Evolutionary conservation across 768 basidiomycete species (phyloP).

Genomic region (Podaxis sp.): DNA sequence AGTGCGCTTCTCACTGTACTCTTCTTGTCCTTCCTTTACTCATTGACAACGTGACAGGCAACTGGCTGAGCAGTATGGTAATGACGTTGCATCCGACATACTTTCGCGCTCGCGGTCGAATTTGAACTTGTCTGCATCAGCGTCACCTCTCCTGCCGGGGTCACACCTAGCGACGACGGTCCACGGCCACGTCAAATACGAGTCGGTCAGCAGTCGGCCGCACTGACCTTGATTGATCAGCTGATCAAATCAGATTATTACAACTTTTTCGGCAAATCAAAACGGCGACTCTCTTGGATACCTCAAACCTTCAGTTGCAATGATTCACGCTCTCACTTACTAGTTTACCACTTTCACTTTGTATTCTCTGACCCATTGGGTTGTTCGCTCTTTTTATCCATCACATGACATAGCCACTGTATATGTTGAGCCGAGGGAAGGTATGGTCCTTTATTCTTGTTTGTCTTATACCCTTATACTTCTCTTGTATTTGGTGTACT

Average conservation of each 20-base stretch:
- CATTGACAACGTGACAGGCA: slow-evolving; percentile 37
- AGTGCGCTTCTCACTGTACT: slow-evolving; percentile 36
- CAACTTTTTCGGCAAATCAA: neutral
- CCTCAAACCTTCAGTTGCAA: neutral
- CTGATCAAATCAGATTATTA: neutral
- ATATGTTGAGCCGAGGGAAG: neutral
- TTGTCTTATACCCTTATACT: neutral
- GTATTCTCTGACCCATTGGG: neutral
- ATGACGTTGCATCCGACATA: slow-evolving; percentile 53
- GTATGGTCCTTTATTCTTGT: neutral
- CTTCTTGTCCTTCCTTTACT: neutral
- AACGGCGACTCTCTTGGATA: neutral
- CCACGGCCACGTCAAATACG: slow-evolving; percentile 3
- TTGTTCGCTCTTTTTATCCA: neutral
- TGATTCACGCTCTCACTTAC: neutral
- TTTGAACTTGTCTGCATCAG: slow-evolving; percentile 24
- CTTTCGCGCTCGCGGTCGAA: slow-evolving; percentile 51
- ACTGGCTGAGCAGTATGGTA: slow-evolving; percentile 68
- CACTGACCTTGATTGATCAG: neutral
- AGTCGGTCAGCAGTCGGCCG: slow-evolving; percentile 5
- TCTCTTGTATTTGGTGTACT: neutral
- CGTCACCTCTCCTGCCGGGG: neutral
- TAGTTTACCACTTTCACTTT: neutral
- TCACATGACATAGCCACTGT: neutral
- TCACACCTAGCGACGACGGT: neutral